Percentiles rank a stretch among this genome's conserved stretches.
These are phyloP conservation scores for Favolaschia claudopus DNA, from an alignment of 768 basidiomycete species.

Conservation along the genomic window DNA sequence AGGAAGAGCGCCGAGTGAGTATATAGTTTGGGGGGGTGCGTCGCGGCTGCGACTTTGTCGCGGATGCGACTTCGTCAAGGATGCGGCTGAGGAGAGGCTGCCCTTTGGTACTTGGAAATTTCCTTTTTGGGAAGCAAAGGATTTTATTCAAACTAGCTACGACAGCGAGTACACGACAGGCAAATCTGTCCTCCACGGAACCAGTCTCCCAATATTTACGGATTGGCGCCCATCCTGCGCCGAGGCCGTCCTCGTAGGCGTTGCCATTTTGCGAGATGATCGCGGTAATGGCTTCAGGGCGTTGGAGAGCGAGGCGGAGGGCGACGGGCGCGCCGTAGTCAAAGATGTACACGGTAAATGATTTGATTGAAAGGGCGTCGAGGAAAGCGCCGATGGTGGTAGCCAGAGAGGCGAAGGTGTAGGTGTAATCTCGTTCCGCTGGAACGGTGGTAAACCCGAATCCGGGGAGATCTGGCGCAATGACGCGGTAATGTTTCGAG, in stretches of 20 bases:
- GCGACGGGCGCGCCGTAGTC: slow-evolving; percentile 55
- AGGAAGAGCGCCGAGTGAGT: too few species aligned
- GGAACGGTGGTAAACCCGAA: slow-evolving; percentile 58
- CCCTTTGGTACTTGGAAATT: too few species aligned
- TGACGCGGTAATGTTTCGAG: slow-evolving; percentile 47
- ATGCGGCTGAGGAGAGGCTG: too few species aligned
- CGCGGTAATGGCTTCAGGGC: slow-evolving; percentile 50
- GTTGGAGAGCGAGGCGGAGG: slow-evolving; percentile 46
- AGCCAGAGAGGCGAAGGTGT: slow-evolving; percentile 50
- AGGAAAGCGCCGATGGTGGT: slow-evolving; percentile 49
- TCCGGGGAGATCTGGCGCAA: slow-evolving; percentile 60
- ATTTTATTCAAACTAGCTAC: too few species aligned
- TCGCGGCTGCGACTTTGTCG: too few species aligned
- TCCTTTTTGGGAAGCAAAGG: too few species aligned
- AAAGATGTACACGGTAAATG: slow-evolving; percentile 55
- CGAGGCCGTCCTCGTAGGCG: slow-evolving; percentile 54
- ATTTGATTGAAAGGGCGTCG: slow-evolving; percentile 44
- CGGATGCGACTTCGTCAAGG: too few species aligned
- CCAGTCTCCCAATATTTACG: slow-evolving; percentile 41
- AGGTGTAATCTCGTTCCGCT: slow-evolving; percentile 42
- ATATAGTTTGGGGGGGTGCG: too few species aligned
- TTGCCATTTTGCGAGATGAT: slow-evolving; percentile 60
- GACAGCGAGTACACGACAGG: too few species aligned
- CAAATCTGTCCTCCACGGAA: slow-evolving; percentile 33
- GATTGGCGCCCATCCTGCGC: slow-evolving; percentile 47